These are phyloP conservation scores for Scytalidium sp. DNA, from an alignment of 2,329 filamentous ascomycete species.

Conservation along the genomic window DNA sequence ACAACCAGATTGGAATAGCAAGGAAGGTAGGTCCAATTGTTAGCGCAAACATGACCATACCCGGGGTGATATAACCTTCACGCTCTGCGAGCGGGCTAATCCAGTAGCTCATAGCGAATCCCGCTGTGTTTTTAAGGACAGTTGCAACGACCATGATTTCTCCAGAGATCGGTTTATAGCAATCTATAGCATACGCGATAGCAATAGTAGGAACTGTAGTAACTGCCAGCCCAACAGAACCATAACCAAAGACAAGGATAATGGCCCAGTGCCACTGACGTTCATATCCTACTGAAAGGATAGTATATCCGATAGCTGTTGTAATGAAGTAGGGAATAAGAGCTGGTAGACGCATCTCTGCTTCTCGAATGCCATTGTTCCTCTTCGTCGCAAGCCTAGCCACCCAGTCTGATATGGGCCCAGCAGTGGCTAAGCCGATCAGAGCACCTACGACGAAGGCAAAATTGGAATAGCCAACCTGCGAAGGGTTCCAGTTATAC, in stretches of 20 bases:
- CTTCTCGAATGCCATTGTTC: conserved; percentile 54
- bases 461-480: conserved; percentile 55
- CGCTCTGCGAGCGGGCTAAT: too few relatives aligned
- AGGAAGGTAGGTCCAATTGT: conserved; percentile 49
- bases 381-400: conserved; percentile 46
- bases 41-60: conserved; percentile 55
- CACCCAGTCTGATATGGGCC: conserved; percentile 56
- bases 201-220: conserved; percentile 54
- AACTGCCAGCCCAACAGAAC: conserved; percentile 52
- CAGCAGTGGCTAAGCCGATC: conserved; percentile 52
- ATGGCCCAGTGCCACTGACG: conserved; percentile 48
- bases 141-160: conserved; percentile 57
- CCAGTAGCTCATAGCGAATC: conserved; percentile 34
- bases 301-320: conserved; percentile 54
- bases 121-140: conserved; percentile 61
- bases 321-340: conserved; percentile 56
- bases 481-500: conserved; percentile 48
- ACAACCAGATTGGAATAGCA: conserved; percentile 49
- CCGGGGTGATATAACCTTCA: conserved; percentile 48
- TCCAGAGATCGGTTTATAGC: conserved; percentile 58
- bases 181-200: conserved; percentile 55
- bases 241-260: conserved; percentile 54
- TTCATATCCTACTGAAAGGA: conserved; percentile 49
- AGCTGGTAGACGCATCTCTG: conserved; percentile 55
- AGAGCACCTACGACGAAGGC: conserved; percentile 51